Evolutionary conservation across 805 yeast genomes (phyloP).

Genomic region (Candida incommunis): DNA sequence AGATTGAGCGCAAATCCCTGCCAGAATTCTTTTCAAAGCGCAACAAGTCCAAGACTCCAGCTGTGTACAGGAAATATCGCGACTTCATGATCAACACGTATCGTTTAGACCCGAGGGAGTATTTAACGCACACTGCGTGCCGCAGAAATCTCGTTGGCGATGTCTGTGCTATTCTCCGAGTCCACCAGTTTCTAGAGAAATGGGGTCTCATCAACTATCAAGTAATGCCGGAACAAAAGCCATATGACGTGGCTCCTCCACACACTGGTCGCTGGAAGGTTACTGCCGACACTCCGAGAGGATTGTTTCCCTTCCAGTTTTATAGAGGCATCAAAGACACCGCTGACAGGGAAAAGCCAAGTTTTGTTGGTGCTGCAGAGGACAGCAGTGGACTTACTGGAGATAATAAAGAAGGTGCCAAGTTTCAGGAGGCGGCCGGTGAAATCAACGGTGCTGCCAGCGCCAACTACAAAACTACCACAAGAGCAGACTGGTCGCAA

Average conservation of each 20-base stretch:
- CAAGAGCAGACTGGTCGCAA: conserved; percentile 42
- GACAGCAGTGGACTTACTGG: conserved; percentile 3
- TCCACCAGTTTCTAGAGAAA: conserved; percentile 68
- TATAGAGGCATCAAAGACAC: conserved; percentile 50
- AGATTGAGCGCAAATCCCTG: conserved; percentile 66
- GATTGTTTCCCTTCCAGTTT: conserved; percentile 81
- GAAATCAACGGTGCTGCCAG: background rate
- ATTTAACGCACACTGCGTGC: conserved; percentile 77
- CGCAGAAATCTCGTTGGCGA: conserved; percentile 86
- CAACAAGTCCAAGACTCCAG: conserved; percentile 65
- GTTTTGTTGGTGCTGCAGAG: conserved; percentile 1
- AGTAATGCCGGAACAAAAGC: conserved; percentile 65
- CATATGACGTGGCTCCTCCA: conserved; percentile 51
- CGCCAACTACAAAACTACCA: conserved; percentile 3
- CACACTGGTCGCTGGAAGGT: conserved; percentile 65
- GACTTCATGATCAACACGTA: conserved; percentile 83
- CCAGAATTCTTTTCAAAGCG: conserved; percentile 68
- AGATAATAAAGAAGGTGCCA: conserved; percentile 6
- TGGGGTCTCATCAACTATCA: conserved; percentile 95
- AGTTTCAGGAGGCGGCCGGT: conserved; percentile 6
- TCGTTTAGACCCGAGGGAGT: conserved; percentile 79
- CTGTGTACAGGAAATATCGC: conserved; percentile 66
- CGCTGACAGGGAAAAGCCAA: conserved; percentile 4
- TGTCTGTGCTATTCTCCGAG: conserved; percentile 74
- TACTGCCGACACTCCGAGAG: conserved; percentile 79